Evolutionary conservation across 352 stramenopile genomes (phyloP).

Genomic region (Pythium rishiriense): DNA sequence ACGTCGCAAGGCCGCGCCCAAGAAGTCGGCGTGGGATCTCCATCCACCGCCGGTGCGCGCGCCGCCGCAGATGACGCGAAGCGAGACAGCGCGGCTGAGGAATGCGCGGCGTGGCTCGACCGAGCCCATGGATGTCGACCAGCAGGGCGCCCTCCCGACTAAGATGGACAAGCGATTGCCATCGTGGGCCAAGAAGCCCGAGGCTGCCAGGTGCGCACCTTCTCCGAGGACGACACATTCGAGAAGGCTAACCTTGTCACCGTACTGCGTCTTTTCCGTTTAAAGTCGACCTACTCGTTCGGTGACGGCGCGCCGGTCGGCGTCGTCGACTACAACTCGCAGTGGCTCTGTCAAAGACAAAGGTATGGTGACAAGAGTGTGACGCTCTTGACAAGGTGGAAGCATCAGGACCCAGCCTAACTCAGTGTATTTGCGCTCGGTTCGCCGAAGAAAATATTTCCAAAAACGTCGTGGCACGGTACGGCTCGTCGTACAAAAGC

Average conservation of each 20-base stretch:
- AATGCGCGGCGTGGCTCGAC: background rate
- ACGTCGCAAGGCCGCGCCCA: conserved; percentile 5
- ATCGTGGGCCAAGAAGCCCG: conserved; percentile 21
- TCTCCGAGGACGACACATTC: no score
- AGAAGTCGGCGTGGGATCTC: conserved; percentile 14
- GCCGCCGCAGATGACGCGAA: background rate
- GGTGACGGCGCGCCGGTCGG: conserved; percentile 1
- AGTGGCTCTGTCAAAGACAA: conserved; percentile 15
- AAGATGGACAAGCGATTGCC: conserved; percentile 25
- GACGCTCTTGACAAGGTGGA: background rate
- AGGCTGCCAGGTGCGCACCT: conserved; percentile 12
- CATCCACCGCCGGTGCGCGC: background rate
- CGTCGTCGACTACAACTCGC: conserved; percentile 1
- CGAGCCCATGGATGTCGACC: conserved; percentile 29
- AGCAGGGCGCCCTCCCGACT: conserved; percentile 6
- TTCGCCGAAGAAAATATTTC: conserved; percentile 21
- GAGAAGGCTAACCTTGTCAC: no score
- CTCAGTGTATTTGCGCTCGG: no score
- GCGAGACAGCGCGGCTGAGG: conserved; percentile 7
- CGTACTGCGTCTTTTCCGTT: background rate
- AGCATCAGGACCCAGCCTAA: background rate
- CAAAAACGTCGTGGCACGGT: conserved; percentile 26
- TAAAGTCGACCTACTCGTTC: conserved; percentile 10
- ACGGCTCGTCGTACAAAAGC: conserved; percentile 27
- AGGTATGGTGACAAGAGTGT: background rate